Percentiles rank a stretch among this genome's conserved stretches.
phyloP scores from a whole-genome alignment of 768 basidiomycete species.

The Mycena epipterygia region DNA sequence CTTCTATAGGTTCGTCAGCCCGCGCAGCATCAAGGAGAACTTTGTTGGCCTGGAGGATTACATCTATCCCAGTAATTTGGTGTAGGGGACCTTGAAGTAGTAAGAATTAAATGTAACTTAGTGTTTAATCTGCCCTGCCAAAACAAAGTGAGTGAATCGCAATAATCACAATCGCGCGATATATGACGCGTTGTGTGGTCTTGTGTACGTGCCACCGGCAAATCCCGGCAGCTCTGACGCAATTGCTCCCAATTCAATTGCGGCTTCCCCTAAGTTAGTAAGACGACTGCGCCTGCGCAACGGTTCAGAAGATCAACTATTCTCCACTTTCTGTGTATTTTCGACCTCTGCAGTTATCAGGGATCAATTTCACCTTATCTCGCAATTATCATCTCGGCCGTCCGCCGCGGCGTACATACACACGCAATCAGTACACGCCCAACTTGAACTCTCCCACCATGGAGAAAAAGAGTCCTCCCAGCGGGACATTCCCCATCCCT shows the following conservation, averaged over 20 bases:
- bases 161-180: too few species aligned
- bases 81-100: constrained; percentile 49
- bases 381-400: not conserved
- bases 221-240: too few species aligned
- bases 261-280: too few species aligned
- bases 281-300: too few species aligned
- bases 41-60: constrained; percentile 88
- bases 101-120: constrained; percentile 3
- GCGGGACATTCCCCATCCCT: constrained; percentile 29
- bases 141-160: too few species aligned
- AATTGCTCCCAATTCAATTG: too few species aligned
- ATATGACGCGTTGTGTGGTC: constrained; percentile 3
- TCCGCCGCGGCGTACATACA: not conserved
- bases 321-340: too few species aligned
- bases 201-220: constrained; percentile 7
- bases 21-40: constrained; percentile 97
- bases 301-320: too few species aligned
- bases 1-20: constrained; percentile 84
- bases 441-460: constrained; percentile 18
- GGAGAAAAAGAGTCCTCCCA: constrained; percentile 26
- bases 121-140: too few species aligned
- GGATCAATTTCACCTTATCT: not conserved
- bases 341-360: too few species aligned
- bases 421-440: too few species aligned
- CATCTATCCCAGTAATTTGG: constrained; percentile 89